These are phyloP conservation scores for Botrytis tulipae DNA, from an alignment of 2,329 filamentous ascomycete genomes.

Conservation along the genomic window DNA sequence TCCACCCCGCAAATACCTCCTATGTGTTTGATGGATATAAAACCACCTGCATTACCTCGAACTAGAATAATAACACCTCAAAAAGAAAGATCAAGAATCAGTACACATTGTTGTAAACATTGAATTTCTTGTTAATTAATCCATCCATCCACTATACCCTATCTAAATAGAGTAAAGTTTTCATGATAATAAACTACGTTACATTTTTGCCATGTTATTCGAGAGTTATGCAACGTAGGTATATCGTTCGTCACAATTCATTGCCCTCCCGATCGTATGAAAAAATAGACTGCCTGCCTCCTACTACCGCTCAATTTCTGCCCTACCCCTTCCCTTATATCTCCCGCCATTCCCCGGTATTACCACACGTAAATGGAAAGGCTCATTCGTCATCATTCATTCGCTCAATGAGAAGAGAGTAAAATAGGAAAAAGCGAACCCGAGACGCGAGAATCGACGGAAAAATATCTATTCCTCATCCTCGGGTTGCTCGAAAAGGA, in stretches of 20 bases:
- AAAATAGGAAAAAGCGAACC: conserved; percentile 8
- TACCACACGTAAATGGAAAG: conserved; percentile 11
- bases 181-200: conserved; percentile 2
- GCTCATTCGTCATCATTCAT: conserved; percentile 10
- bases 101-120: not conserved
- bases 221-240: not conserved
- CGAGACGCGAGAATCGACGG: conserved; percentile 21
- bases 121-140: not conserved
- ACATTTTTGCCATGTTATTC: not conserved
- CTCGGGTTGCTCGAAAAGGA: conserved; percentile 94
- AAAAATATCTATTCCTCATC: conserved; percentile 58
- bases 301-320: not conserved
- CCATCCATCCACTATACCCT: not conserved
- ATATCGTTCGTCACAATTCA: not conserved
- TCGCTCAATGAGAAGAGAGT: conserved; percentile 9
- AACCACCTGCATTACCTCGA: not conserved
- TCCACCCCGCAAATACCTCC: not conserved
- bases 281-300: conserved; percentile 1
- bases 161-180: not conserved
- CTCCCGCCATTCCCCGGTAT: conserved; percentile 6
- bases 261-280: not conserved
- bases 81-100: no score
- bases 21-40: not conserved
- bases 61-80: not conserved
- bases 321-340: conserved; percentile 4